Conservation (phyloP, 2,329 filamentous ascomycete species). For the Diaporthe sp. region DNA sequence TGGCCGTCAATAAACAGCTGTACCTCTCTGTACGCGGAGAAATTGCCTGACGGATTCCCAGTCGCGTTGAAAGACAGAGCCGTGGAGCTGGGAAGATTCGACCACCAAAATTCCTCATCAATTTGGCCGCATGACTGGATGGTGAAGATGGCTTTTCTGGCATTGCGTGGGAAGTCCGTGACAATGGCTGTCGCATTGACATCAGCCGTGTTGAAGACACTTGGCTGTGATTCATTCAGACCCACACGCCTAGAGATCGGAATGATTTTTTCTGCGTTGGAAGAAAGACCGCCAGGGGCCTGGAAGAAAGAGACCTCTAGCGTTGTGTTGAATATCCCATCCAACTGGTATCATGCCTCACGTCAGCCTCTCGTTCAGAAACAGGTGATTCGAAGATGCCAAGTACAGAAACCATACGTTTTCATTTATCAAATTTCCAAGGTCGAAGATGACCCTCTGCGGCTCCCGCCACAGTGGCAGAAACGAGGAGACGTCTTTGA, state of each 20-base stretch:
- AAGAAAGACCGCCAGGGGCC: constrained; percentile 49
- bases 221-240: constrained; percentile 53
- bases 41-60: constrained; percentile 69
- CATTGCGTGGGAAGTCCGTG: constrained; percentile 68
- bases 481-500: constrained; percentile 82
- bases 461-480: constrained; percentile 73
- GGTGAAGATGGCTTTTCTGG: constrained; percentile 77
- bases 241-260: constrained; percentile 68
- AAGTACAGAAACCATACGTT: neutral
- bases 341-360: constrained; percentile 68
- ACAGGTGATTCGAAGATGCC: neutral
- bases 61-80: constrained; percentile 66
- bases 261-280: constrained; percentile 71
- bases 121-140: constrained; percentile 81
- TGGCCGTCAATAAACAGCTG: constrained; percentile 79
- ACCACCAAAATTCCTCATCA: constrained; percentile 87
- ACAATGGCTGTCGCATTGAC: constrained; percentile 69
- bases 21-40: constrained; percentile 80
- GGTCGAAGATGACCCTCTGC: constrained; percentile 83
- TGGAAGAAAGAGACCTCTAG: constrained; percentile 78
- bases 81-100: constrained; percentile 75
- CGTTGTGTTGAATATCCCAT: constrained; percentile 78
- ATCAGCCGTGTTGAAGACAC: constrained; percentile 76
- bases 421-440: constrained; percentile 73
- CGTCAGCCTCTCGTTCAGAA: neutral